These are phyloP conservation scores for Kalanchoe fedtschenkoi DNA, from an alignment of 164 flowering plant species.

Conservation along the genomic window DNA sequence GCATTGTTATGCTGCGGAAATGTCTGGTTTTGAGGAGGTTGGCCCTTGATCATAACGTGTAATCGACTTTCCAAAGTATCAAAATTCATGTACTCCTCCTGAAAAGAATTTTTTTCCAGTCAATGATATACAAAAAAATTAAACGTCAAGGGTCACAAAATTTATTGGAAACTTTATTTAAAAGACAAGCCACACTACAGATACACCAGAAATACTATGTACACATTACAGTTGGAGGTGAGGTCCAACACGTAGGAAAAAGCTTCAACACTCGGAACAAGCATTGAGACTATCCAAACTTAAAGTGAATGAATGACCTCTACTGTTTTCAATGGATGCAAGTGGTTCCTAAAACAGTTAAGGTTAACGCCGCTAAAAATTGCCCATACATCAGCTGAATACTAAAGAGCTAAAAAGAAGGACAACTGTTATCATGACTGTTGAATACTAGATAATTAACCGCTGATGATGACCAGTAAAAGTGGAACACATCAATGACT, in stretches of 20 bases:
- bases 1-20: slow-evolving; percentile 33
- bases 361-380: too few species aligned
- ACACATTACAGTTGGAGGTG: background rate
- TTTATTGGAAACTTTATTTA: background rate
- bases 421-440: too few species aligned
- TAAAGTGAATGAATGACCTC: too few species aligned
- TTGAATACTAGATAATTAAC: too few species aligned
- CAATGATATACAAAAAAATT: background rate
- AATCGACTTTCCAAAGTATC: slow-evolving; percentile 71
- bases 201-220: background rate
- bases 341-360: too few species aligned
- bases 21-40: slow-evolving; percentile 21
- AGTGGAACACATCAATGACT: too few species aligned
- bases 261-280: background rate
- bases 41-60: slow-evolving; percentile 29
- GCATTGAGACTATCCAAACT: background rate
- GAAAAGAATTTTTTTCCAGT: slow-evolving; percentile 4
- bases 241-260: background rate
- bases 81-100: slow-evolving; percentile 83
- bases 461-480: too few species aligned
- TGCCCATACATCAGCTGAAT: too few species aligned
- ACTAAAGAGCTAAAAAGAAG: too few species aligned
- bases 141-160: background rate
- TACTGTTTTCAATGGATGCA: too few species aligned
- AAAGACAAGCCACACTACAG: too few species aligned